A percentile compares a stretch with the other conserved stretches of the same genome.
phyloP scores from a whole-genome alignment of 2,329 filamentous ascomycete species.

The Eutypa lata region DNA sequence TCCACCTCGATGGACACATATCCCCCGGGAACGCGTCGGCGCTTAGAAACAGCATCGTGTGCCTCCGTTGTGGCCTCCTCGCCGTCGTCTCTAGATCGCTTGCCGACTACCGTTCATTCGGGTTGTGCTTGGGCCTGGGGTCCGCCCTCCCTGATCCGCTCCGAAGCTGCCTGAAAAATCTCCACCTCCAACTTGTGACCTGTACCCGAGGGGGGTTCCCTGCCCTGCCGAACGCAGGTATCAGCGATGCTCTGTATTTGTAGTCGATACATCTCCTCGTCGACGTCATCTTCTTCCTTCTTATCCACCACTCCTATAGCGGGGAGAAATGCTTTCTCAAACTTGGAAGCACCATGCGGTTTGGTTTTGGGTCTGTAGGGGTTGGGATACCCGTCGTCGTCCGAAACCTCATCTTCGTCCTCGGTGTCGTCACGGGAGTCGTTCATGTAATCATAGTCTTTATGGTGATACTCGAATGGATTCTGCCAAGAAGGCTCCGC shows the following conservation, averaged over 20 bases:
- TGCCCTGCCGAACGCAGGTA: too few species aligned
- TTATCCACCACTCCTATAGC: too few species aligned
- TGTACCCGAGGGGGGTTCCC: too few species aligned
- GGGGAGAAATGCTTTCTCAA: background rate
- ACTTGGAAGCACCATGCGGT: background rate
- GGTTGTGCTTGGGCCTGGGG: too few species aligned
- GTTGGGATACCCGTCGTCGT: background rate
- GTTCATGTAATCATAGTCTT: too few species aligned
- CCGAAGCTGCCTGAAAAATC: background rate
- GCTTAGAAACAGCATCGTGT: background rate
- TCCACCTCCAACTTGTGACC: background rate
- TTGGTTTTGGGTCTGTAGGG: background rate
- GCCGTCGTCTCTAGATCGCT: background rate
- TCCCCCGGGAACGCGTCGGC: background rate
- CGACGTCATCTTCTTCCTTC: too few species aligned
- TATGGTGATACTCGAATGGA: too few species aligned
- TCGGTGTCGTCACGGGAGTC: background rate
- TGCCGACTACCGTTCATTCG: background rate
- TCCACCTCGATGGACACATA: background rate
- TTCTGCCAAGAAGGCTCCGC: background rate
- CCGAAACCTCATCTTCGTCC: background rate
- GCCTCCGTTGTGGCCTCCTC: background rate
- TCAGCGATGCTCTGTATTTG: too few species aligned
- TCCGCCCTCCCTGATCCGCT: background rate
- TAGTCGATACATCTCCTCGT: too few species aligned